Conservation (phyloP, 2,329 filamentous ascomycete genomes). For the Talaromyces rugulosus region DNA sequence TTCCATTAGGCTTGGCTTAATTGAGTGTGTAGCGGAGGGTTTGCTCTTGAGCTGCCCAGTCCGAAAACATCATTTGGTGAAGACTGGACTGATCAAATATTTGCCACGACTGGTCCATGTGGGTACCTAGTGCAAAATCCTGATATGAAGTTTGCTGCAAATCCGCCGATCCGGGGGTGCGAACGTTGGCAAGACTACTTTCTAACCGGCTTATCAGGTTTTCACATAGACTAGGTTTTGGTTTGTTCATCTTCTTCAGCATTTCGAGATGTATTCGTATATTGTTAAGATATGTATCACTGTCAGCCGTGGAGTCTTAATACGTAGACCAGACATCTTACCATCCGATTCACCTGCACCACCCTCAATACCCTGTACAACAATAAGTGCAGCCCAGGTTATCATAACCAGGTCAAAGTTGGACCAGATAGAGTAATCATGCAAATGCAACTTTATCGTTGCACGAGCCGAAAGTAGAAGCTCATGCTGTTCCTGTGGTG, state of each 20-base stretch:
- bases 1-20: conserved; percentile 6
- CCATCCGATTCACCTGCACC: conserved; percentile 11
- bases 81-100: conserved; percentile 12
- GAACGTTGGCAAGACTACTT: conserved; percentile 8
- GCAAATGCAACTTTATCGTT: conserved; percentile 12
- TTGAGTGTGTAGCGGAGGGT: not conserved
- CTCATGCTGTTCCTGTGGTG: conserved; percentile 12
- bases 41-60: conserved; percentile 4
- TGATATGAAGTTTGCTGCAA: conserved; percentile 7
- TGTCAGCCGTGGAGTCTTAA: not conserved
- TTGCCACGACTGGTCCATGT: conserved; percentile 11
- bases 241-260: conserved; percentile 9
- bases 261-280: conserved; percentile 14
- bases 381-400: conserved; percentile 14
- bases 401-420: conserved; percentile 13
- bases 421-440: conserved; percentile 12
- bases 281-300: conserved; percentile 7
- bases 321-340: not conserved
- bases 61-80: conserved; percentile 11
- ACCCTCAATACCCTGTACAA: conserved; percentile 11
- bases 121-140: conserved; percentile 2
- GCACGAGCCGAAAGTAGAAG: conserved; percentile 12
- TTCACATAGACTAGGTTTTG: conserved; percentile 8
- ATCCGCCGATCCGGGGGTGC: conserved; percentile 7
- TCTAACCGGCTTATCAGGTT: conserved; percentile 11